Conservation (phyloP, 2,329 filamentous ascomycete species). For the Lachnellula arida region DNA sequence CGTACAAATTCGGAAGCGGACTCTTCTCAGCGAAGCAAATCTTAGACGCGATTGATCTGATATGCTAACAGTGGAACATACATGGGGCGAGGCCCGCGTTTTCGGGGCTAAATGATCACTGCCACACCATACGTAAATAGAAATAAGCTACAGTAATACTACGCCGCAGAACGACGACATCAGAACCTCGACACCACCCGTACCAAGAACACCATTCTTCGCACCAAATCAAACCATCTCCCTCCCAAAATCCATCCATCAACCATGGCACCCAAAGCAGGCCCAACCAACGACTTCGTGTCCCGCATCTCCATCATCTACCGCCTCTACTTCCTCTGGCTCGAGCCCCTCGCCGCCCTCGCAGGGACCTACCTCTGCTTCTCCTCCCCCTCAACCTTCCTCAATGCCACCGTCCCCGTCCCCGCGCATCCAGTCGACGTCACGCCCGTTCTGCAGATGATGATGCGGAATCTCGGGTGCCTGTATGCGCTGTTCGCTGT, state of each 20-base stretch:
- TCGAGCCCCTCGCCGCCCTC: conserved; percentile 24
- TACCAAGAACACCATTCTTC: too few relatives aligned
- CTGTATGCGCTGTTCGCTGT: conserved; percentile 32
- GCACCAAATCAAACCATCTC: too few relatives aligned
- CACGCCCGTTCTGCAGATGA: conserved; percentile 21
- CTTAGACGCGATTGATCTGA: too few relatives aligned
- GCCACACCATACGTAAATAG: too few relatives aligned
- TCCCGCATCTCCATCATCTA: conserved; percentile 19
- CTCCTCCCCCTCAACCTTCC: conserved; percentile 15
- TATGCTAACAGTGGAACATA: too few relatives aligned
- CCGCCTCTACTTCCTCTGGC: conserved; percentile 25
- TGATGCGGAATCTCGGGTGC: conserved; percentile 29
- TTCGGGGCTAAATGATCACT: too few relatives aligned
- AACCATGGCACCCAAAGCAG: not conserved
- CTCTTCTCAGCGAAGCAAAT: too few relatives aligned
- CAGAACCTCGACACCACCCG: too few relatives aligned
- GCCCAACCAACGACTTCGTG: not conserved
- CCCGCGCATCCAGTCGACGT: conserved; percentile 10
- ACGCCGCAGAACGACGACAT: too few relatives aligned
- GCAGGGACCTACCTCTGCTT: conserved; percentile 21
- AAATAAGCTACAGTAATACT: too few relatives aligned
- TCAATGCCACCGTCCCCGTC: conserved; percentile 21
- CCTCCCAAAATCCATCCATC: conserved; percentile 13
- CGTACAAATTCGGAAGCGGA: too few relatives aligned
- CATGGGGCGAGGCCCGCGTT: too few relatives aligned